A percentile compares a stretch with the other conserved stretches of the same genome.
phyloP scores from a whole-genome alignment of 2,329 filamentous ascomycete species.

The Monosporascus sp. region DNA sequence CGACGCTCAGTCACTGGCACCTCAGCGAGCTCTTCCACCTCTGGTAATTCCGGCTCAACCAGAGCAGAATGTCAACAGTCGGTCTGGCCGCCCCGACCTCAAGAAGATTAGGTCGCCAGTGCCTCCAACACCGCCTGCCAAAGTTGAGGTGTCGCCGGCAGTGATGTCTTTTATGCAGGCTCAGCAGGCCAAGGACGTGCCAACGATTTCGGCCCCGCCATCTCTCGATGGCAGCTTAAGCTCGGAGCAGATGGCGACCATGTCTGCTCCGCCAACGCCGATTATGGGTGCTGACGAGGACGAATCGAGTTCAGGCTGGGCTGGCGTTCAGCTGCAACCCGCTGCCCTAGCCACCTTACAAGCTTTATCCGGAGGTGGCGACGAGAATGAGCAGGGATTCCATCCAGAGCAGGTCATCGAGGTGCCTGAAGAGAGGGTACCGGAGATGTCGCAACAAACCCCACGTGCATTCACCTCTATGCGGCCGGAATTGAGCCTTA shows the following conservation, averaged over 20 bases:
- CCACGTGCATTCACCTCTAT: constrained; percentile 44
- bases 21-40: constrained; percentile 37
- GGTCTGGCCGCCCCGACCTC: constrained; percentile 39
- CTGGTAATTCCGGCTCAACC: constrained; percentile 46
- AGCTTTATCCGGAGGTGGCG: constrained; percentile 54
- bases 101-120: constrained; percentile 52
- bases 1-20: constrained; percentile 30
- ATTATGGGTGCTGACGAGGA: constrained; percentile 55
- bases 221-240: constrained; percentile 85
- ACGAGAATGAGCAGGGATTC: constrained; percentile 55
- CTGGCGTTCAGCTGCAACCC: constrained; percentile 68
- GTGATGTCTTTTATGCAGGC: constrained; percentile 65
- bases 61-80: constrained; percentile 30
- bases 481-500: constrained; percentile 27
- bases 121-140: constrained; percentile 57
- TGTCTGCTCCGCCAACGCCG: constrained; percentile 82
- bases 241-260: constrained; percentile 77
- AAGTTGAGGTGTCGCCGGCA: constrained; percentile 70
- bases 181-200: constrained; percentile 59
- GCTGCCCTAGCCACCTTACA: constrained; percentile 77
- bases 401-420: constrained; percentile 52
- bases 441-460: constrained; percentile 49
- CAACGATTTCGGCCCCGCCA: constrained; percentile 72
- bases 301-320: constrained; percentile 59
- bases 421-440: constrained; percentile 36